These are phyloP conservation scores for Aspergillus brasiliensis DNA, from an alignment of 2,329 filamentous ascomycete genomes.

Conservation along the genomic window DNA sequence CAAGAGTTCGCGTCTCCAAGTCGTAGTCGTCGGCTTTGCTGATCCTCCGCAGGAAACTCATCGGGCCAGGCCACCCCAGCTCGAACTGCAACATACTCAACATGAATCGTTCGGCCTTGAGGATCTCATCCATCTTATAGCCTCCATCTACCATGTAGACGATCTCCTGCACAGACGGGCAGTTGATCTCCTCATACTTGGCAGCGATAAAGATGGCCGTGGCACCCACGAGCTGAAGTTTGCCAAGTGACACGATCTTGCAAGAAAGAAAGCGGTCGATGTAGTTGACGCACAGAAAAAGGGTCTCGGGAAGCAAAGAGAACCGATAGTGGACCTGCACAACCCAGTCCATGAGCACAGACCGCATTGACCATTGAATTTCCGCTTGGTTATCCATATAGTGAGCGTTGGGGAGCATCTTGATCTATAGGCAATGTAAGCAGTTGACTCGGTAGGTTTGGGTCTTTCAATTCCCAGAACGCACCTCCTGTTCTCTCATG, in stretches of 20 bases:
- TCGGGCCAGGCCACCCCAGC: constrained; percentile 95
- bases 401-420: constrained; percentile 81
- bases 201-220: constrained; percentile 94
- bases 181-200: constrained; percentile 99
- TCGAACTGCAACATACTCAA: constrained; percentile 94
- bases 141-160: constrained; percentile 97
- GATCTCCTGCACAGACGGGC: constrained; percentile 90
- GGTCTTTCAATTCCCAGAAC: constrained; percentile 22
- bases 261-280: constrained; percentile 93
- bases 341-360: constrained; percentile 96
- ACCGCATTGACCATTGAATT: constrained; percentile 98
- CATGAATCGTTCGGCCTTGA: constrained; percentile 98
- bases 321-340: constrained; percentile 95
- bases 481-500: constrained; percentile 84
- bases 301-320: constrained; percentile 84
- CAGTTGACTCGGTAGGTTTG: neutral
- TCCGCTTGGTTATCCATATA: constrained; percentile 99
- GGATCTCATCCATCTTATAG: constrained; percentile 85
- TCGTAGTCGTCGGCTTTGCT: constrained; percentile 99
- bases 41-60: constrained; percentile 95
- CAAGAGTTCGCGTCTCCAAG: constrained; percentile 87
- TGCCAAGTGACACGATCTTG: constrained; percentile 93
- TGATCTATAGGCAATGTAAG: constrained; percentile 55
- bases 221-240: constrained; percentile 92
- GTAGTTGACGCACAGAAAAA: constrained; percentile 94